A percentile compares a stretch with the other conserved stretches of the same genome.
These are phyloP conservation scores for Aechmea fasciata DNA, from an alignment of 176 grass and related monocot genomes.

Conservation along the genomic window DNA sequence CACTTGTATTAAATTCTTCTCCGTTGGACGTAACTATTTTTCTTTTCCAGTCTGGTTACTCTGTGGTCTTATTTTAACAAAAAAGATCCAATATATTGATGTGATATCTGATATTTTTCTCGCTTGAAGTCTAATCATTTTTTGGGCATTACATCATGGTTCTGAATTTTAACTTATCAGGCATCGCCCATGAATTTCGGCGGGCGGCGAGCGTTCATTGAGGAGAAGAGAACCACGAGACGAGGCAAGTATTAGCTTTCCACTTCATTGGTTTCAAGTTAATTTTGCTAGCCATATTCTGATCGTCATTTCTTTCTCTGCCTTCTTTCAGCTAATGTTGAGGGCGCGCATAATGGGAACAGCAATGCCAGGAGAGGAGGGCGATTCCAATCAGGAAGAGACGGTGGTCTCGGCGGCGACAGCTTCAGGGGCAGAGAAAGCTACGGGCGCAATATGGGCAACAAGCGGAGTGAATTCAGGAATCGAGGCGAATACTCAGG, in stretches of 20 bases:
- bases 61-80: too few species aligned
- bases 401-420: slow-evolving; percentile 30
- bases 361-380: slow-evolving; percentile 22
- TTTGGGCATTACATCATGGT: background rate
- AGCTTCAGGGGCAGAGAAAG: slow-evolving; percentile 34
- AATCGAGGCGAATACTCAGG: slow-evolving; percentile 27
- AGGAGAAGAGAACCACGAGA: slow-evolving; percentile 59
- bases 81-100: too few species aligned
- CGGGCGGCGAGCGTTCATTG: slow-evolving; percentile 24
- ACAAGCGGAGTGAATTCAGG: slow-evolving; percentile 30
- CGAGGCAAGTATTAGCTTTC: slow-evolving; percentile 38
- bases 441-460: slow-evolving; percentile 29
- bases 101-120: too few species aligned
- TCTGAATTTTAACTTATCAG: slow-evolving; percentile 23
- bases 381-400: slow-evolving; percentile 36
- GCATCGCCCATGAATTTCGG: slow-evolving; percentile 33
- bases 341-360: slow-evolving; percentile 30
- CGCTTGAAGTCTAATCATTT: too few species aligned
- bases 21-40: too few species aligned
- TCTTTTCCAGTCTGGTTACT: too few species aligned
- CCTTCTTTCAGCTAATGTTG: slow-evolving; percentile 45
- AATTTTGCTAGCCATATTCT: background rate
- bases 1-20: too few species aligned
- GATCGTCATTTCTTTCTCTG: too few species aligned
- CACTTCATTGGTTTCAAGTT: background rate